Conservation (phyloP, 768 basidiomycete genomes). For the Artomyces pyxidatus region DNA sequence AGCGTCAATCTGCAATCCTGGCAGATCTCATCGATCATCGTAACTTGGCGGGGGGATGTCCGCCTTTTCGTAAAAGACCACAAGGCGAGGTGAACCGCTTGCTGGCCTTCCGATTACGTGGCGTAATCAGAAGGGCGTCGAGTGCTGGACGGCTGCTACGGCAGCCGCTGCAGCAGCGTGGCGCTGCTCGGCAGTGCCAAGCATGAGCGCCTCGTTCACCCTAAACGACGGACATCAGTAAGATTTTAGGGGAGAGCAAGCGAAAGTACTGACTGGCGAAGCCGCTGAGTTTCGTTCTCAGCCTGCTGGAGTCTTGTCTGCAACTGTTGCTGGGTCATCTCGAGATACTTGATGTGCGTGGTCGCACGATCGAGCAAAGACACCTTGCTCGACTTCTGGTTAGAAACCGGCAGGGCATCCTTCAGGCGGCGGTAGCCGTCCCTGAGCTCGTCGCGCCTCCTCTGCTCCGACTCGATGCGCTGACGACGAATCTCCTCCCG, state of each 20-base stretch:
- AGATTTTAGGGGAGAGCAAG: conserved; percentile 1
- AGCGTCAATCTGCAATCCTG: conserved; percentile 15
- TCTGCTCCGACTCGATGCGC: conserved; percentile 91
- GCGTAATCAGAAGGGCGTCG: conserved; percentile 39
- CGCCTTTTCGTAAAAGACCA: conserved; percentile 19
- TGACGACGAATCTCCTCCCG: conserved; percentile 88
- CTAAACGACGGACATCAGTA: conserved; percentile 22
- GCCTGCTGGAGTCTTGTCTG: conserved; percentile 71
- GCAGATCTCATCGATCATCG: conserved; percentile 19
- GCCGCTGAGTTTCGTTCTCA: conserved; percentile 73
- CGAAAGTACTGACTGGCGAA: conserved; percentile 42
- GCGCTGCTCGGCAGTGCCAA: conserved; percentile 70
- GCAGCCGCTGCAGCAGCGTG: conserved; percentile 52
- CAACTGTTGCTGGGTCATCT: conserved; percentile 67
- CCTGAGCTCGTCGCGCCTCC: conserved; percentile 85
- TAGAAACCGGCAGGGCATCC: conserved; percentile 81
- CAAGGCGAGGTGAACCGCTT: background rate
- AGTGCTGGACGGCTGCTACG: conserved; percentile 41
- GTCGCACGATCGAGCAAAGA: conserved; percentile 84
- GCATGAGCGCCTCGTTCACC: conserved; percentile 86
- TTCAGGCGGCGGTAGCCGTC: conserved; percentile 89
- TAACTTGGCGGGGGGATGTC: conserved; percentile 12
- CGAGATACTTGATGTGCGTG: conserved; percentile 80
- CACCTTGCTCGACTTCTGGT: conserved; percentile 92
- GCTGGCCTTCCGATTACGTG: background rate